These are phyloP conservation scores for Aspergillus bertholletiae DNA, from an alignment of 495 filamentous ascomycete genomes.

Conservation along the genomic window DNA sequence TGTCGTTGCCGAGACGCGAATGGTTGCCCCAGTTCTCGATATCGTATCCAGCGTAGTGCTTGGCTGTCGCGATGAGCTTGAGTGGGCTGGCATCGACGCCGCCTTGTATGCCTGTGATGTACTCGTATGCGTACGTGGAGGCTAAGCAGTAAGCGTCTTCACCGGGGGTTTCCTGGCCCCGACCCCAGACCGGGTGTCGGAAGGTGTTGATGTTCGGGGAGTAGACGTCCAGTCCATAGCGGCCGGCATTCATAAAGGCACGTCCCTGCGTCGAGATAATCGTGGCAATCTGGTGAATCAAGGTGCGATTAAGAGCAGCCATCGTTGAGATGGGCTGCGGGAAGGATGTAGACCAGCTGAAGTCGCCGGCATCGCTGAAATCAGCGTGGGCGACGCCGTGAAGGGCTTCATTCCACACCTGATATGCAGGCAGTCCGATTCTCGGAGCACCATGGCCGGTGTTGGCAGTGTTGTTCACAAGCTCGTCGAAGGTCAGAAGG, in stretches of 20 bases:
- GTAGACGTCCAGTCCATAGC: conserved; percentile 58
- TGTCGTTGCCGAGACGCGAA: conserved; percentile 52
- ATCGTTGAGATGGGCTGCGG: conserved; percentile 58
- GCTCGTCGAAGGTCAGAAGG: conserved; percentile 49
- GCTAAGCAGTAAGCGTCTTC: conserved; percentile 58
- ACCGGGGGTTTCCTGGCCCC: conserved; percentile 61
- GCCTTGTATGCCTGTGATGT: conserved; percentile 61
- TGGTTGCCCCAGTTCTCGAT: conserved; percentile 57
- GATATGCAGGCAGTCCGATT: conserved; percentile 53
- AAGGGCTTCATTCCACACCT: conserved; percentile 47
- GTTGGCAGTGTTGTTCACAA: conserved; percentile 56
- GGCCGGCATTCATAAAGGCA: conserved; percentile 62
- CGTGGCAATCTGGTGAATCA: conserved; percentile 54
- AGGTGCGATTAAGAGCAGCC: conserved; percentile 56
- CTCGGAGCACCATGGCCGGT: conserved; percentile 52
- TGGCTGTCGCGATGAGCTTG: conserved; percentile 61
- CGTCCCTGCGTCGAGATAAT: conserved; percentile 61
- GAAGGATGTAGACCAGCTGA: conserved; percentile 58
- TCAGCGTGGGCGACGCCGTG: conserved; percentile 57
- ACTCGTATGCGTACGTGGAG: conserved; percentile 50
- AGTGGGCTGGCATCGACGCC: conserved; percentile 38
- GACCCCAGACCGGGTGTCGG: conserved; percentile 57
- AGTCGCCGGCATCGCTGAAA: conserved; percentile 47
- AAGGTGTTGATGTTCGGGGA: conserved; percentile 70
- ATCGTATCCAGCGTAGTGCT: conserved; percentile 65